Conservation (phyloP, 305 asterid genomes). For the Ilex paraguariensis region DNA sequence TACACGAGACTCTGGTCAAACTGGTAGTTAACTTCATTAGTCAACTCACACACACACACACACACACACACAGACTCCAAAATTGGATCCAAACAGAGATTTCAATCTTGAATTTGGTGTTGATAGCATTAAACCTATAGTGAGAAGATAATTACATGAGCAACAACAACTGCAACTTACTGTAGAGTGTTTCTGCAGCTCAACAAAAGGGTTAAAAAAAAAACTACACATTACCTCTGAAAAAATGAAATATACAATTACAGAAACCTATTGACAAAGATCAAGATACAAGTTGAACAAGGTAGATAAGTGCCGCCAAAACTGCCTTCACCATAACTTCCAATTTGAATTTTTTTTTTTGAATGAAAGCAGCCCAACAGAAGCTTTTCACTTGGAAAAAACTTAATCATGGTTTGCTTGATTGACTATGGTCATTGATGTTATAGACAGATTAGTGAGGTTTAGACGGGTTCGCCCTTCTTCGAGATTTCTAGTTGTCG, state of each 20-base stretch:
- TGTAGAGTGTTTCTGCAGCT: constrained; percentile 33
- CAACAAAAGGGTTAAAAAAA: constrained; percentile 11
- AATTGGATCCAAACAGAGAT: no score
- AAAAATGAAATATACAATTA: constrained; percentile 41
- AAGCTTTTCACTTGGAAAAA: constrained; percentile 28
- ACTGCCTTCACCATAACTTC: constrained; percentile 35
- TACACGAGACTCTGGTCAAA: no score
- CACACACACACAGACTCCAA: no score
- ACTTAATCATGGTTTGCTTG: constrained; percentile 16
- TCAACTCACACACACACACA: no score
- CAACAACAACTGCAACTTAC: constrained; percentile 13
- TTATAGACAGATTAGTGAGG: constrained; percentile 38
- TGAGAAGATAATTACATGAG: constrained; percentile 25
- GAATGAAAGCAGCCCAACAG: constrained; percentile 23
- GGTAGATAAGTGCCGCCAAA: constrained; percentile 24
- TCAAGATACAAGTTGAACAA: constrained; percentile 18
- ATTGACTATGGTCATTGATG: constrained; percentile 26
- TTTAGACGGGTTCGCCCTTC: constrained; percentile 32
- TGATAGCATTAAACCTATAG: no score
- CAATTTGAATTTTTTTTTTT: constrained; percentile 33
- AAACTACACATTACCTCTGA: constrained; percentile 43
- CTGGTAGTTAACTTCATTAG: no score
- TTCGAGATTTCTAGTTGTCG: constrained; percentile 48
- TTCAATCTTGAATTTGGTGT: no score
- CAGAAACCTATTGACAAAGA: constrained; percentile 49